Evolutionary conservation across 352 stramenopile species (phyloP).

Genomic region (Phytopythium boreale): DNA sequence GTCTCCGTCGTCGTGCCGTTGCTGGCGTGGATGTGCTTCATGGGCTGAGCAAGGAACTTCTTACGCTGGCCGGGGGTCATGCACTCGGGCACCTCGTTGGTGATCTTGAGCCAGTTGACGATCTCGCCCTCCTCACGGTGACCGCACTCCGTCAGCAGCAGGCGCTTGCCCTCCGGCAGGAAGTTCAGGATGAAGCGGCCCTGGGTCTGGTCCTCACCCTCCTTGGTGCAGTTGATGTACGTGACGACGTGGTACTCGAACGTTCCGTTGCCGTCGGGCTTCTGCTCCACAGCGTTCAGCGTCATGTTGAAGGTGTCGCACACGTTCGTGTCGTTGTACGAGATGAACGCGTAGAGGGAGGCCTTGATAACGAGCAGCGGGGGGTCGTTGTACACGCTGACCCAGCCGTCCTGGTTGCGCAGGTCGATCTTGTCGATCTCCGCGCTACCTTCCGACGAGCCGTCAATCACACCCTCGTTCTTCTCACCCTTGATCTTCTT

Average conservation of each 20-base stretch:
- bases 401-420: constrained; percentile 65
- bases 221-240: constrained; percentile 85
- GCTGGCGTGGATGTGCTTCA: constrained; percentile 84
- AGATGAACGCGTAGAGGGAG: constrained; percentile 82
- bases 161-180: constrained; percentile 69
- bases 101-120: constrained; percentile 84
- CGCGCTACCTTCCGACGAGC: constrained; percentile 67
- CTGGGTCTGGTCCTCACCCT: constrained; percentile 66
- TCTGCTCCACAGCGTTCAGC: constrained; percentile 81
- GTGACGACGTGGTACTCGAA: constrained; percentile 83
- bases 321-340: constrained; percentile 80
- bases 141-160: constrained; percentile 79
- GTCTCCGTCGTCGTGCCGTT: constrained; percentile 47
- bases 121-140: constrained; percentile 82
- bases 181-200: constrained; percentile 85
- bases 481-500: constrained; percentile 73
- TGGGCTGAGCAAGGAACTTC: constrained; percentile 77
- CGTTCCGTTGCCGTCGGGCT: constrained; percentile 62
- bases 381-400: constrained; percentile 82
- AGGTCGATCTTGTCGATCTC: constrained; percentile 87
- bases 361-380: constrained; percentile 80
- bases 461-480: constrained; percentile 76
- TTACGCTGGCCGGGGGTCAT: constrained; percentile 78
- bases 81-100: constrained; percentile 78
- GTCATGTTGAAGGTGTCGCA: constrained; percentile 88